phyloP scores from a whole-genome alignment of 2,329 filamentous ascomycete species.

The Calonectria naviculata region DNA sequence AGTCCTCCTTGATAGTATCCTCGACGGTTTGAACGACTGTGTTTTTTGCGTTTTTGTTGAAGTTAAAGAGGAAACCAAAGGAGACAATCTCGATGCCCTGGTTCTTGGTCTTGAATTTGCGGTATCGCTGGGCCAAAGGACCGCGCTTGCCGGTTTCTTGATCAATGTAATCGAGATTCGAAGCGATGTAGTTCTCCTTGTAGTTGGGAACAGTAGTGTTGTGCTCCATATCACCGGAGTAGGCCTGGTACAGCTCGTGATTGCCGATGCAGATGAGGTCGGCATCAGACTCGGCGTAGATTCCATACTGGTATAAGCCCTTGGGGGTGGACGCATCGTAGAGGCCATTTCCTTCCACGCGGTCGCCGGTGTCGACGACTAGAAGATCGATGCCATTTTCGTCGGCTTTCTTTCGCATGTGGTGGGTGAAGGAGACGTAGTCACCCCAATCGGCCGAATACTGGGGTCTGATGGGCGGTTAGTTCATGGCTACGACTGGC shows the following conservation, averaged over 20 bases:
- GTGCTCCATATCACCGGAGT: constrained; percentile 83
- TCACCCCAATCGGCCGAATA: constrained; percentile 99
- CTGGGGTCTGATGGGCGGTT: constrained; percentile 69
- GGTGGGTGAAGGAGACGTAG: constrained; percentile 91
- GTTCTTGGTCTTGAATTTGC: constrained; percentile 92
- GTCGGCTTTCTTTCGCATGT: constrained; percentile 84
- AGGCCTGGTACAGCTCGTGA: constrained; percentile 90
- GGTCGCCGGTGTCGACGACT: constrained; percentile 95
- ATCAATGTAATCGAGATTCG: constrained; percentile 90
- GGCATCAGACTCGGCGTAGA: constrained; percentile 83
- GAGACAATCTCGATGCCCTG: constrained; percentile 85
- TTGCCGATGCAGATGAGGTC: constrained; percentile 92
- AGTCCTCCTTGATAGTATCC: constrained; percentile 82
- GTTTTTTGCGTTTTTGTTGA: constrained; percentile 90
- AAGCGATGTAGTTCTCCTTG: constrained; percentile 83
- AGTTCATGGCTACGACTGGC: constrained; percentile 1
- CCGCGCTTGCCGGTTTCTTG: constrained; percentile 76
- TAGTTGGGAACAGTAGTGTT: constrained; percentile 86
- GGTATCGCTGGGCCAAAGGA: constrained; percentile 84
- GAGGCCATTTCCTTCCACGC: constrained; percentile 93
- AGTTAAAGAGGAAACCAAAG: constrained; percentile 96
- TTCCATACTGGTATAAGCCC: constrained; percentile 88
- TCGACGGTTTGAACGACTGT: constrained; percentile 84
- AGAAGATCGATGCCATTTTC: constrained; percentile 83
- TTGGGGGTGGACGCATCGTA: constrained; percentile 92